Evolutionary conservation across 164 flowering plant genomes (phyloP), one percentile per base, ranked within the genome.

Genomic region (Pachysandra terminalis): DNA sequence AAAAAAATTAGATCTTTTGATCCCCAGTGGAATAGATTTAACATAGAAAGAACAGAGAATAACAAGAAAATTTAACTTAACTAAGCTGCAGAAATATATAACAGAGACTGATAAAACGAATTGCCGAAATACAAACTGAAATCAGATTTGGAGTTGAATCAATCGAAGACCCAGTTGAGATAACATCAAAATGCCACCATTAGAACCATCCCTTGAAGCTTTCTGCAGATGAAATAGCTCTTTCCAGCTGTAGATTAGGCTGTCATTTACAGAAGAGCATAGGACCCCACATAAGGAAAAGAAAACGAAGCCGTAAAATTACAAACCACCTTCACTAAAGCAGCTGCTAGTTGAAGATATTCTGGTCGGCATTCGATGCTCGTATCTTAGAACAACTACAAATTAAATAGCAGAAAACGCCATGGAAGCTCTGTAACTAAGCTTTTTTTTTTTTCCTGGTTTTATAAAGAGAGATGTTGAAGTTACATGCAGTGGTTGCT

Each of bases 221-320:
- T 76, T 74, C 67, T 69, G 80, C 66, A 72, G 69, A 25, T 60
- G 48, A 65, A 73, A 69, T 74, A 80, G 81, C 77, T 72, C 81
- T 86, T 85, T 90, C 86, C 96, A 88, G 93, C 85, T 84, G 89
- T 78, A 75, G 80, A 78, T 84, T 77, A 86, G 87, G 89, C 87
- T 88, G 89, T 85, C 89, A 76, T 61, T 63, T 65, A 74, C 78
- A 74, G 75, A 63, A 71, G 4, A 58, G 68, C 49, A 58, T 62
- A 63, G 82, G 83, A 68, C 87, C n/a, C 92, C 85, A 81, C 81
- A 67, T 22, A 9, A 26, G 16, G 52, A 32, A 75, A 63, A 65
- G 48, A 64, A 68, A 71, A 70, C 41, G 35, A 5, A 37, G 56
- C 16, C 14, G 41, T 24, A 56, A 60, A 67, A n/a, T 68, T 65